phyloP scores from a whole-genome alignment of 2,329 filamentous ascomycete species.

The Aspergillus awamori region DNA sequence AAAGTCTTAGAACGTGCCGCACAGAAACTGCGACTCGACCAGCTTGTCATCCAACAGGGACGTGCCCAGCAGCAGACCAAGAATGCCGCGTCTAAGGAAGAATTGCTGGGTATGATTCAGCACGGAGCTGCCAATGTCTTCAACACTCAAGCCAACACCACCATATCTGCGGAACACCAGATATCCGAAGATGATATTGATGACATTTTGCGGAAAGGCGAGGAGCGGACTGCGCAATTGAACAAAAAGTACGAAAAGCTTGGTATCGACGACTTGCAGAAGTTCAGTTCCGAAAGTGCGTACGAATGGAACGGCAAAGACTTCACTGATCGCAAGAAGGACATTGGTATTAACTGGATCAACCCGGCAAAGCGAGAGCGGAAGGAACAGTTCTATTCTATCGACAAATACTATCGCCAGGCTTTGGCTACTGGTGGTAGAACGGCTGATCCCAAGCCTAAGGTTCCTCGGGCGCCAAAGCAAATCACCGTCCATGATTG shows the following conservation, averaged over 20 bases:
- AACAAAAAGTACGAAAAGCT: constrained; percentile 96
- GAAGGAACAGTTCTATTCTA: constrained; percentile 96
- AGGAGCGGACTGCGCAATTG: constrained; percentile 83
- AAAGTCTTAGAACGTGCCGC: constrained; percentile 96
- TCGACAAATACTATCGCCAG: constrained; percentile 97
- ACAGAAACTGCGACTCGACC: constrained; percentile 93
- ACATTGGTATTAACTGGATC: constrained; percentile 93
- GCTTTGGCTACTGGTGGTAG: constrained; percentile 80
- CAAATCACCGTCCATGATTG: constrained; percentile 93
- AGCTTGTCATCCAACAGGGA: constrained; percentile 97
- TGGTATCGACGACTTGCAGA: constrained; percentile 94
- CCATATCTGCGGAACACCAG: constrained; percentile 62
- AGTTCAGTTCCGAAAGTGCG: constrained; percentile 94
- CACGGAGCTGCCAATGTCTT: constrained; percentile 97
- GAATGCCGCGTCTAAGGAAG: constrained; percentile 91
- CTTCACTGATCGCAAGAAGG: constrained; percentile 88
- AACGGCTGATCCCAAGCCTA: constrained; percentile 83
- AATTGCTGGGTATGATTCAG: constrained; percentile 96
- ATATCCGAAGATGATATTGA: constrained; percentile 91
- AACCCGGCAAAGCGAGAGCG: constrained; percentile 97
- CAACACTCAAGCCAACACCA: constrained; percentile 67
- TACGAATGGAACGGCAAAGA: constrained; percentile 99
- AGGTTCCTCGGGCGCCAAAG: constrained; percentile 92
- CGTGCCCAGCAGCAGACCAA: constrained; percentile 89
- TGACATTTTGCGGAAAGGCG: constrained; percentile 79